phyloP scores from a whole-genome alignment of 1,284 basidiomycete species.

The Singerocomus inundabilis region DNA sequence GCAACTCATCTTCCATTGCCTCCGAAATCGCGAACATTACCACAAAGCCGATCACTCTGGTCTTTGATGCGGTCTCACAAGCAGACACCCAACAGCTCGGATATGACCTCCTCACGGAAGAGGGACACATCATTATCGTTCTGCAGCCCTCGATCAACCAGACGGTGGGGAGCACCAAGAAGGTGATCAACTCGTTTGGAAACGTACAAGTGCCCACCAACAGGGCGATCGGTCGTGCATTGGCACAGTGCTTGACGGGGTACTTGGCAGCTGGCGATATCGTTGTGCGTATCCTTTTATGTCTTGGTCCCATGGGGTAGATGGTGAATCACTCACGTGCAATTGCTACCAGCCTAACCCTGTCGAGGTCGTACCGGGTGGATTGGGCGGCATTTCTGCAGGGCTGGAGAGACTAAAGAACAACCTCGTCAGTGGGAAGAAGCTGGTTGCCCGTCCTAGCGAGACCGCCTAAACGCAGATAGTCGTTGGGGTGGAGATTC shows the following conservation, averaged over 20 bases:
- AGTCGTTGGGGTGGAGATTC: neutral
- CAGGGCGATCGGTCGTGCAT: slow-evolving; percentile 14
- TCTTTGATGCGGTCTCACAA: slow-evolving; percentile 19
- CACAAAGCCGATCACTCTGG: slow-evolving; percentile 11
- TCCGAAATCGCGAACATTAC: slow-evolving; percentile 15
- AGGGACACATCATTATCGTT: slow-evolving; percentile 17
- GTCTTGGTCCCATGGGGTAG: neutral
- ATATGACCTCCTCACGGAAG: slow-evolving; percentile 21
- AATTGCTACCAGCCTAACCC: slow-evolving; percentile 18
- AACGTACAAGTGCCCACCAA: slow-evolving; percentile 10
- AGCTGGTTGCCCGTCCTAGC: slow-evolving; percentile 14
- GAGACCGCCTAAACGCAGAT: slow-evolving; percentile 12
- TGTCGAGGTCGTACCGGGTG: slow-evolving; percentile 26
- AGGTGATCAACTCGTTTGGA: slow-evolving; percentile 10
- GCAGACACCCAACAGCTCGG: slow-evolving; percentile 23
- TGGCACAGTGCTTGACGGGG: slow-evolving; percentile 15
- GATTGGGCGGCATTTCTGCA: slow-evolving; percentile 14
- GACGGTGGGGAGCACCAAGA: slow-evolving; percentile 15
- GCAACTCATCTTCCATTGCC: slow-evolving; percentile 15
- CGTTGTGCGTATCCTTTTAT: slow-evolving; percentile 12
- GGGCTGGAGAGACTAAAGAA: slow-evolving; percentile 27
- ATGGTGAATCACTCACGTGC: neutral
- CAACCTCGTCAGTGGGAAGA: slow-evolving; percentile 26
- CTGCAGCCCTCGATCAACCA: slow-evolving; percentile 7
- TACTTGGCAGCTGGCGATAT: slow-evolving; percentile 24